Evolutionary conservation across 495 filamentous ascomycete genomes (phyloP).

Genomic region (Trichoderma asperelloides): DNA sequence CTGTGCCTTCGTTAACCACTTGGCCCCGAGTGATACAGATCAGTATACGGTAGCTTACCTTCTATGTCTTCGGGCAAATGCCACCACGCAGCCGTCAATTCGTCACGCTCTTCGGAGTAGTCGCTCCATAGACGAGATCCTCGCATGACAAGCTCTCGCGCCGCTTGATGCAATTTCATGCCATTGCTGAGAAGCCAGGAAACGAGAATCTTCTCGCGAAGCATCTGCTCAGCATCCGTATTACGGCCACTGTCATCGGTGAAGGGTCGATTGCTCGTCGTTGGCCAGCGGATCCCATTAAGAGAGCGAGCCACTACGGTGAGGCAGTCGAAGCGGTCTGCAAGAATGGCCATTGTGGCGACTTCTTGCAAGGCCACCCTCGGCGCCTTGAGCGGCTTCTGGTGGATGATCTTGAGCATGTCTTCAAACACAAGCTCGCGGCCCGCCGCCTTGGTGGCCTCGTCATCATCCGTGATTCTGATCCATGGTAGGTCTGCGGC

Average conservation of each 20-base stretch:
- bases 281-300: constrained; percentile 38
- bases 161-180: constrained; percentile 41
- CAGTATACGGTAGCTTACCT: constrained; percentile 34
- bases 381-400: constrained; percentile 24
- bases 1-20: constrained; percentile 26
- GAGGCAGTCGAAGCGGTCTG: constrained; percentile 54
- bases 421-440: constrained; percentile 43
- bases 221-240: constrained; percentile 41
- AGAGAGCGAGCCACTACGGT: constrained; percentile 38
- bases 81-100: constrained; percentile 52
- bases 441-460: constrained; percentile 42
- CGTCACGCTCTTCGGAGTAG: constrained; percentile 30
- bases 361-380: constrained; percentile 41
- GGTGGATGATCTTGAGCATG: constrained; percentile 50
- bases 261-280: constrained; percentile 27
- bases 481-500: constrained; percentile 43
- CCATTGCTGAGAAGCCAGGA: constrained; percentile 49
- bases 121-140: constrained; percentile 57
- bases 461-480: constrained; percentile 49
- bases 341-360: constrained; percentile 55
- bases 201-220: constrained; percentile 56
- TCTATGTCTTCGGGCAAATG: constrained; percentile 65
- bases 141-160: constrained; percentile 52
- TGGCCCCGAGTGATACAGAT: background rate
- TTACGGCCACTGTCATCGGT: constrained; percentile 28